Conservation (phyloP, 495 filamentous ascomycete genomes). For the Aspergillus hancockii region DNA sequence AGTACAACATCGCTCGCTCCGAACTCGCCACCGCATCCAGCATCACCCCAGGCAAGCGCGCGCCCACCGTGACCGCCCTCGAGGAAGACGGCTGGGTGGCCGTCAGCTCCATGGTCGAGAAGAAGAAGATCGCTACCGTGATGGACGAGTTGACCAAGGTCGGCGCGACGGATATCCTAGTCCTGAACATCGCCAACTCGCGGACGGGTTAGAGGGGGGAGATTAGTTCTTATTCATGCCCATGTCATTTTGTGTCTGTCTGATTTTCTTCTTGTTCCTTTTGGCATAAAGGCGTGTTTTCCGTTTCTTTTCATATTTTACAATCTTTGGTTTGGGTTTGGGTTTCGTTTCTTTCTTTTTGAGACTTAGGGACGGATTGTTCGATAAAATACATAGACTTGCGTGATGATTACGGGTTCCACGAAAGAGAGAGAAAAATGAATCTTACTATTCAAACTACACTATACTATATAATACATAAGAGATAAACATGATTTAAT, state of each 20-base stretch:
- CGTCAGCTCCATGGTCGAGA: constrained; percentile 90
- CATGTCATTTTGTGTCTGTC: background rate
- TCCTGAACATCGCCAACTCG: constrained; percentile 85
- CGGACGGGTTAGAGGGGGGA: constrained; percentile 49
- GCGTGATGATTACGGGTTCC: background rate
- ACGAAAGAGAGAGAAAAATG: background rate
- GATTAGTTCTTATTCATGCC: background rate
- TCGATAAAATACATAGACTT: background rate
- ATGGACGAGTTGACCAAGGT: constrained; percentile 85
- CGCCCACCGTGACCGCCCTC: constrained; percentile 83
- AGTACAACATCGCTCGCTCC: constrained; percentile 83
- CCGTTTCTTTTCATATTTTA: background rate
- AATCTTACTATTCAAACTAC: no score
- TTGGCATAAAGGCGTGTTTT: constrained; percentile 14
- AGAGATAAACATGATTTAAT: background rate
- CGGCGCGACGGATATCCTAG: constrained; percentile 86
- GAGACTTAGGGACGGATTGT: background rate
- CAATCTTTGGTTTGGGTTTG: constrained; percentile 10
- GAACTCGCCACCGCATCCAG: constrained; percentile 65
- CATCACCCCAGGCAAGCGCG: constrained; percentile 93
- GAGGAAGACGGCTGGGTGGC: constrained; percentile 93
- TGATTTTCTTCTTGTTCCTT: constrained; percentile 9
- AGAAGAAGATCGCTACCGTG: constrained; percentile 79
- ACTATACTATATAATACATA: background rate
- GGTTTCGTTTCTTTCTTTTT: constrained; percentile 4